Evolutionary conservation across 2,329 filamentous ascomycete species (phyloP), one percentile per base, ranked within the genome.

Genomic region (Colletotrichum melonis): DNA sequence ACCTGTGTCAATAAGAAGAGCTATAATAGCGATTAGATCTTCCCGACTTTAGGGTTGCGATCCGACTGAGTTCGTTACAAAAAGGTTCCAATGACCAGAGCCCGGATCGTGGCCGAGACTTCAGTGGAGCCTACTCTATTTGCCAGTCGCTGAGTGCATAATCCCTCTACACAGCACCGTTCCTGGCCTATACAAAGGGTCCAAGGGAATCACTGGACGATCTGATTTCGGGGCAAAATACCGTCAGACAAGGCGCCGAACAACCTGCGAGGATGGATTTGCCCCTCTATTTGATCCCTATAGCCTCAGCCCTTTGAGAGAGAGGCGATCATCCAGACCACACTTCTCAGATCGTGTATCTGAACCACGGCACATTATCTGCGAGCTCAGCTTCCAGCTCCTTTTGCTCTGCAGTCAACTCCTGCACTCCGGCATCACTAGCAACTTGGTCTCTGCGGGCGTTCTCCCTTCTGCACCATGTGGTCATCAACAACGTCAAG

Each of bases 401-500:
- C 73, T 79, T 80, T 66, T 81, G 76, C 67, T 81, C 79, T 2
- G 78, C 77, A 0, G 78, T 79, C 65, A 79, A 59, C 52, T 80
- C 77, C 16, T 60, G 70, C 5, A n/a, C 42, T 9, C 59, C 66
- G 3, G 22, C 42, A n/a, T 77, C 76, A 4, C 57, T 64, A 9
- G 73, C 65, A 2, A 78, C 19, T 4, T 69, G 71, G 35, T 81
- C 80, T 5, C 80, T 77, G 6, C 80, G 77, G 1, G 77, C 74
- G 55, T 82, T 82, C 70, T 82, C 81, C 11, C 74, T 63, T 1
- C 78, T 76, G 38, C 78, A 80, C 78, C 79, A 82, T 4, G 68
- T 71, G 0, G 78, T 80, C 81, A 82, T 82, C 63, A 79, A 79
- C 0, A 79, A 63, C 2, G 79, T 81, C 58, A 81, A 63, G 42